phyloP scores from a whole-genome alignment of 2,329 filamentous ascomycete genomes.

The Penicillium paneum region DNA sequence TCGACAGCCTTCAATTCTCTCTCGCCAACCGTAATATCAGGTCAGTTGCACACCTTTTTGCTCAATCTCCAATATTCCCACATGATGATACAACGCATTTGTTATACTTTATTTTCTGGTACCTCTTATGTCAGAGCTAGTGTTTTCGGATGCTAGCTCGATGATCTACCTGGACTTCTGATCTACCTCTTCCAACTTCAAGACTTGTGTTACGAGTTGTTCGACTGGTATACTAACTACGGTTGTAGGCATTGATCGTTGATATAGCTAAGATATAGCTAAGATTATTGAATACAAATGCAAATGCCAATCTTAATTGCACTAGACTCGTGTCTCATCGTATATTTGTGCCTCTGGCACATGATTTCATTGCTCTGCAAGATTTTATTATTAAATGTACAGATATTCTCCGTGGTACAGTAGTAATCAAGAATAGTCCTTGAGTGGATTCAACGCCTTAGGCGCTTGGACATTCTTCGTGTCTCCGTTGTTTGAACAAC shows the following conservation, averaged over 20 bases:
- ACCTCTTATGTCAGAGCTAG: slow-evolving; percentile 89
- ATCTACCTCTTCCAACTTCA: slow-evolving; percentile 35
- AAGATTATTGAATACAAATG: not conserved
- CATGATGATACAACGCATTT: slow-evolving; percentile 69
- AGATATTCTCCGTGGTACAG: not conserved
- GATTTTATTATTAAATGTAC: not conserved
- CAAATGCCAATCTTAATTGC: not conserved
- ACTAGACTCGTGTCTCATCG: not conserved
- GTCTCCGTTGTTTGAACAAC: slow-evolving; percentile 24
- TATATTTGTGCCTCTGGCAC: not conserved
- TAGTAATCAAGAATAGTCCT: not conserved
- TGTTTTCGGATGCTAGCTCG: slow-evolving; percentile 49
- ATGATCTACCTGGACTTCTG: slow-evolving; percentile 91
- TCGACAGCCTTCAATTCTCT: not conserved
- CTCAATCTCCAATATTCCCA: slow-evolving; percentile 5
- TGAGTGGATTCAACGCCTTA: slow-evolving; percentile 13
- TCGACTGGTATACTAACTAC: slow-evolving; percentile 22
- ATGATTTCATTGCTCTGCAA: not conserved
- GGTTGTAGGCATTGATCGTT: slow-evolving; percentile 7
- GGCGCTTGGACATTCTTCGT: slow-evolving; percentile 32
- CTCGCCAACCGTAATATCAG: slow-evolving; percentile 13
- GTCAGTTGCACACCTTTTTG: slow-evolving; percentile 36
- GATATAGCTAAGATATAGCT: not conserved
- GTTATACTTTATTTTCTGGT: slow-evolving; percentile 72
- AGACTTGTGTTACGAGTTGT: slow-evolving; percentile 5